Percentiles rank a stretch among this genome's conserved stretches.
phyloP scores from a whole-genome alignment of 2,329 filamentous ascomycete species.

The Diplocarpon mali region DNA sequence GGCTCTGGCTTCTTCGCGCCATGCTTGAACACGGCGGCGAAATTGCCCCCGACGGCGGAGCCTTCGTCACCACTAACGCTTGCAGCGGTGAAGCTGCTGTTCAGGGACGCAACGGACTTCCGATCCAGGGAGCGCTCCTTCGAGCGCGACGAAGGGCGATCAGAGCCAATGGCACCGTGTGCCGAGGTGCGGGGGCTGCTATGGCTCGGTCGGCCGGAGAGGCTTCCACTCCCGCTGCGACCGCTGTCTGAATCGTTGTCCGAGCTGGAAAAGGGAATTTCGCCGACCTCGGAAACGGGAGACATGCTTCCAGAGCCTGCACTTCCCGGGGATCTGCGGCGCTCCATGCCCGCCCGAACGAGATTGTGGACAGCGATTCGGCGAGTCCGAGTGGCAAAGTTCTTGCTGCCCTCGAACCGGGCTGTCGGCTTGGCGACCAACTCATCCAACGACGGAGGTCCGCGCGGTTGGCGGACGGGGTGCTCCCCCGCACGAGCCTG shows the following conservation, averaged over 20 bases:
- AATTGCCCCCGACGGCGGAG: slow-evolving; percentile 46
- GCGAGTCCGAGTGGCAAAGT: slow-evolving; percentile 87
- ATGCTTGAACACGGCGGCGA: slow-evolving; percentile 56
- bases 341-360: slow-evolving; percentile 78
- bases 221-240: slow-evolving; percentile 65
- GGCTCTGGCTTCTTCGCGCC: slow-evolving; percentile 44
- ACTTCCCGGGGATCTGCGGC: slow-evolving; percentile 61
- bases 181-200: slow-evolving; percentile 67
- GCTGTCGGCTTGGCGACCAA: slow-evolving; percentile 80
- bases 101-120: slow-evolving; percentile 32
- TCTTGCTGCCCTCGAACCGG: slow-evolving; percentile 93
- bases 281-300: slow-evolving; percentile 72
- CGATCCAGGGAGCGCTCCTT: slow-evolving; percentile 48
- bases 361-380: slow-evolving; percentile 87
- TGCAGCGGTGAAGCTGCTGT: slow-evolving; percentile 45
- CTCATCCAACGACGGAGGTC: slow-evolving; percentile 85
- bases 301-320: slow-evolving; percentile 68
- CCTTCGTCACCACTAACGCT: slow-evolving; percentile 56
- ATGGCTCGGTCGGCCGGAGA: slow-evolving; percentile 58
- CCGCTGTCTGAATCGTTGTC: slow-evolving; percentile 65
- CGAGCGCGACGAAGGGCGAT: slow-evolving; percentile 63
- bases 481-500: slow-evolving; percentile 91
- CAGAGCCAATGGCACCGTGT: slow-evolving; percentile 78
- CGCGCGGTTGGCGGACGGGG: slow-evolving; percentile 82
- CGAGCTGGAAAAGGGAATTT: slow-evolving; percentile 52